Evolutionary conservation across 257 asterid genomes (phyloP).

Genomic region (Nicotiana attenuata): DNA sequence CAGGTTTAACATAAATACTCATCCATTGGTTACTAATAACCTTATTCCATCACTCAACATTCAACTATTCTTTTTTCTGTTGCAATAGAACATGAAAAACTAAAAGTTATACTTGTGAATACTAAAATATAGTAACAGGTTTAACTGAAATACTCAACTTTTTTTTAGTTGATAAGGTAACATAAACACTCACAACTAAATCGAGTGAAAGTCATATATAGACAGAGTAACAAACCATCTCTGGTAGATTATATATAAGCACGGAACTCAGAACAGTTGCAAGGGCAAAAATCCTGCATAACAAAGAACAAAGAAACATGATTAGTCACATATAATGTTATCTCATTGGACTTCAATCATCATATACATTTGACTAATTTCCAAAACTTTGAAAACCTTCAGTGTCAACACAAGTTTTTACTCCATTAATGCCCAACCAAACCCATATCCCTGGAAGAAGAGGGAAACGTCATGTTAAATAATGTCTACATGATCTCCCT

Average conservation of each 20-base stretch:
- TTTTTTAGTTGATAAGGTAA: no score
- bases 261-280: constrained; percentile 97
- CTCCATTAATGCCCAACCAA: constrained; percentile 85
- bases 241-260: constrained; percentile 92
- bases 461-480: neutral
- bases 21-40: neutral
- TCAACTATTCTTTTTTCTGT: neutral
- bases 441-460: constrained; percentile 78
- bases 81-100: neutral
- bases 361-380: constrained; percentile 92
- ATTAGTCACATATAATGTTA: neutral
- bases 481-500: neutral
- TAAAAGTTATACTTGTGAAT: no score
- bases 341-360: constrained; percentile 27
- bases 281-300: constrained; percentile 79
- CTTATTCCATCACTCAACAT: neutral
- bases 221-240: constrained; percentile 66
- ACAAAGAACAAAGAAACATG: neutral
- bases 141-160: no score
- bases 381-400: constrained; percentile 99
- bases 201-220: constrained; percentile 14
- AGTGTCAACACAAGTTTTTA: constrained; percentile 87
- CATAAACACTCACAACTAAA: neutral
- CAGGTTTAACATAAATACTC: neutral
- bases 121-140: no score